Conservation (phyloP, 78 protist genomes). For the Chrysochromulina tobinii region DNA sequence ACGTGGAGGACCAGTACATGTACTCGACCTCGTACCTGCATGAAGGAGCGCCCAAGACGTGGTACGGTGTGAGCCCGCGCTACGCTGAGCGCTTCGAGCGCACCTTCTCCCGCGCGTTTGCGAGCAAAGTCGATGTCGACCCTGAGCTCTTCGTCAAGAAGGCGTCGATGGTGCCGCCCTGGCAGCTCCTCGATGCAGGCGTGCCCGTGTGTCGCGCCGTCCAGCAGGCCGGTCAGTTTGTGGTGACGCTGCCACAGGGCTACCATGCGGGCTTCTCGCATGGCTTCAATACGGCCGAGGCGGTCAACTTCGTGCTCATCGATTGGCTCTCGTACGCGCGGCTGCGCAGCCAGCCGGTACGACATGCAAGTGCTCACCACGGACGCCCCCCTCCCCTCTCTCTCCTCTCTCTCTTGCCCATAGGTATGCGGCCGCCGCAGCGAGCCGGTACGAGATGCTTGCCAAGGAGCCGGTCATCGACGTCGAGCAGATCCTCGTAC, state of each 20-base stretch:
- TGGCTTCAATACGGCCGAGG: slow-evolving; percentile 86
- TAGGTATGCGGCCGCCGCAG: neutral
- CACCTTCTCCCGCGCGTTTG: neutral
- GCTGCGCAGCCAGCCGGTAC: neutral
- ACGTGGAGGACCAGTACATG: slow-evolving; percentile 29
- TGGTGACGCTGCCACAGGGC: slow-evolving; percentile 1
- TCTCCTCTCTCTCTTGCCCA: neutral
- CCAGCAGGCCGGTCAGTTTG: slow-evolving; percentile 2
- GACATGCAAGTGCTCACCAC: neutral
- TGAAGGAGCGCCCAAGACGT: slow-evolving; percentile 24
- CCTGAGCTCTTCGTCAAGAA: neutral
- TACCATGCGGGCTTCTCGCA: slow-evolving; percentile 22
- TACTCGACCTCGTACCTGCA: slow-evolving; percentile 29
- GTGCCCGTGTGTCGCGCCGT: neutral
- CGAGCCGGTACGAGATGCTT: neutral
- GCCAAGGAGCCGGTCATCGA: neutral
- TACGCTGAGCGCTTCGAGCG: neutral
- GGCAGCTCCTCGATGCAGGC: neutral
- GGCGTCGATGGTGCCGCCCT: neutral
- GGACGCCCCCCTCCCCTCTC: neutral
- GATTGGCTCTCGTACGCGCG: slow-evolving; percentile 75
- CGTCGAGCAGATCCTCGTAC: neutral
- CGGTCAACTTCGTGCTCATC: slow-evolving; percentile 81
- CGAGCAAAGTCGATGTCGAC: neutral
- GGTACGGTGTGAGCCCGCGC: slow-evolving; percentile 3